Conservation (phyloP, 805 yeast species). For the Yarrowia phangngaensis region DNA sequence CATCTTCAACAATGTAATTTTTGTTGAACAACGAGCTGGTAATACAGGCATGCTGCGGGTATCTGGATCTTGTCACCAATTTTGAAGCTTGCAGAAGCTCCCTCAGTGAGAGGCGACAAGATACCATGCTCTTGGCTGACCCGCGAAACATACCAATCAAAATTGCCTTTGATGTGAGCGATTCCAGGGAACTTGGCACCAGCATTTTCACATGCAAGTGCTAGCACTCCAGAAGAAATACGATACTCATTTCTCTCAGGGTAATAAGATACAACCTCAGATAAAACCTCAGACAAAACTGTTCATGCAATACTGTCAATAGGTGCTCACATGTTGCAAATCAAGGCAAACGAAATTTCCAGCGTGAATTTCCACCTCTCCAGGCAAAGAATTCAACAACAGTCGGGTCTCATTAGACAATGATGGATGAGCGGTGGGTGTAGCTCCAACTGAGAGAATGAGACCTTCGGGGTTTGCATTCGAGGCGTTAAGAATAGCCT, state of each 20-base stretch:
- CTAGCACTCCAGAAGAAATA: constrained; percentile 69
- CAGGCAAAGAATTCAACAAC: constrained; percentile 27
- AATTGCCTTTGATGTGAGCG: constrained; percentile 48
- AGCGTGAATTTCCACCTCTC: constrained; percentile 67
- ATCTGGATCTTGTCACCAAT: no score
- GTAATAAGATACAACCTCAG: constrained; percentile 58
- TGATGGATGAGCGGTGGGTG: constrained; percentile 35
- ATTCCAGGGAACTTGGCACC: constrained; percentile 55
- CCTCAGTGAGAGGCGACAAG: constrained; percentile 41
- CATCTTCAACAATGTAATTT: no score
- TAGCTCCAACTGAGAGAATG: constrained; percentile 70
- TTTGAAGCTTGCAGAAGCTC: no score
- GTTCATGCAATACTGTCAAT: constrained; percentile 49
- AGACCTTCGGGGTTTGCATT: constrained; percentile 42
- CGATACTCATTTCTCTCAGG: constrained; percentile 60
- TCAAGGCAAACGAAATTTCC: constrained; percentile 75
- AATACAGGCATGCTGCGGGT: no score
- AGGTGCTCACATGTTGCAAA: constrained; percentile 70
- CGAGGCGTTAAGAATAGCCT: constrained; percentile 54
- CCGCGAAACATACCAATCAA: constrained; percentile 62
- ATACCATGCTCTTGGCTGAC: constrained; percentile 80
- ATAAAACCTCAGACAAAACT: constrained; percentile 50
- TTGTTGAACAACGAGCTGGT: no score
- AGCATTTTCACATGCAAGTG: constrained; percentile 62
- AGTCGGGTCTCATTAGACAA: constrained; percentile 1